Evolutionary conservation across 768 basidiomycete genomes (phyloP), one percentile per base, ranked within the genome.

Genomic region (Trametes sanguinea): DNA sequence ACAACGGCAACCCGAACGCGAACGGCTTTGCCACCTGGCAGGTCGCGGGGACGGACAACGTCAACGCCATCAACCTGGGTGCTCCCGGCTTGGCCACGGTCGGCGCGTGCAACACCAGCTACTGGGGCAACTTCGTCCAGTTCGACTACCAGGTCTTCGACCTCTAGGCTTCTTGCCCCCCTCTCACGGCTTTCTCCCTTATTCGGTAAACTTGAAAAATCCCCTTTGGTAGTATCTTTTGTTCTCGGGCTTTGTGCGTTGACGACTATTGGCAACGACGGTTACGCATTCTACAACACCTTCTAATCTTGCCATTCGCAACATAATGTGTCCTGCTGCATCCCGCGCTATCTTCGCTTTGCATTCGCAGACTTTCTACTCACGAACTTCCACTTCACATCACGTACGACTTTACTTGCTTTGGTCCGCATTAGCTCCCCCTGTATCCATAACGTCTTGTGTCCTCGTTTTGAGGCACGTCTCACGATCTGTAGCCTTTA

Each of bases 91-190:
- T 78, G 61, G 80, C 79, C 2, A 65, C 80, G 40, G 73, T 81
- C 33, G 86, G 84, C 54, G 85, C 86, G 13, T 92, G 90, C 69
- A 78, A 76, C 59, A 81, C 85, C 29, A 76, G 71, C 52, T 89
- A 89, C 75, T 92, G 90, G 89, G 90, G 90, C 22, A 65, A 74
- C 9, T 73, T 67, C 16, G 84, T 87, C 30, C 76, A 76, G 39
- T 93, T 85, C 68, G 90, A 92, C 75, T 92, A 91, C 73, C 89
- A 92, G 72, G 75, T 85, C 53, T 89, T 68, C 70, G 64, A 65
- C 59, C 70, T 74, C 51, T 74, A 63, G 47, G 27, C 48, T 30
- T 56, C 17, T 22, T 51, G 16, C 29, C 22, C 43, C 14, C 33
- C 45, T 27, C 37, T 17, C 42, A 16, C 43, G 40, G 30, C 46